Evolutionary conservation across 192 early-diverging fungal genomes (phyloP).

Genomic region (Coemansia sp.): DNA sequence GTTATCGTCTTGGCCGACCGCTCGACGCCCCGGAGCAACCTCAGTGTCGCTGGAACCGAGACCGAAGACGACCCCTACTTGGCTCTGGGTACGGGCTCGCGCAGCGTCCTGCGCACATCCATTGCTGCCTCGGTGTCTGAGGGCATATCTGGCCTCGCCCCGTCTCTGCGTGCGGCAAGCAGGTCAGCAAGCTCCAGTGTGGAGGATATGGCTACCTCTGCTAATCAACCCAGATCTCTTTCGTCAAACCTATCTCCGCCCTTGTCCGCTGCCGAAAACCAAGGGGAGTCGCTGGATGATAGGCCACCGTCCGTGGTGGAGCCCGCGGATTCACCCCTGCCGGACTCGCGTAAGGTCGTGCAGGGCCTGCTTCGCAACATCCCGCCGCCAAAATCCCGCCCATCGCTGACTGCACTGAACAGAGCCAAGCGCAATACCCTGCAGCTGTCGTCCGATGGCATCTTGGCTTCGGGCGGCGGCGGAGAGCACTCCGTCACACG

Average conservation of each 20-base stretch:
- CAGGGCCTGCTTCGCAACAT: constrained; percentile 49
- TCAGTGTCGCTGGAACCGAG: constrained; percentile 2
- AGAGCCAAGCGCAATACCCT: constrained; percentile 52
- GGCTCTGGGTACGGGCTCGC: constrained; percentile 19
- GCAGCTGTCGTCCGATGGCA: constrained; percentile 18
- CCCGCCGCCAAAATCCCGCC: constrained; percentile 40
- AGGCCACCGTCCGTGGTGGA: background rate
- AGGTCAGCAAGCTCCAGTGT: background rate
- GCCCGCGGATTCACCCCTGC: constrained; percentile 1
- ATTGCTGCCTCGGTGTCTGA: constrained; percentile 32
- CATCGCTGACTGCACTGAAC: constrained; percentile 42
- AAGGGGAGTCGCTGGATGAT: background rate
- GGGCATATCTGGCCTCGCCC: constrained; percentile 16
- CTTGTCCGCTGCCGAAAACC: background rate
- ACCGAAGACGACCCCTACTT: constrained; percentile 41
- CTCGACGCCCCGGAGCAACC: constrained; percentile 21
- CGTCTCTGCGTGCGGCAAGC: background rate
- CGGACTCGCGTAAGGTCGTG: constrained; percentile 51
- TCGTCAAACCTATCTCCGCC: background rate
- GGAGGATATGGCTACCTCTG: background rate
- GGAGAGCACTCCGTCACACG: constrained; percentile 9
- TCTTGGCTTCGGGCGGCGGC: background rate
- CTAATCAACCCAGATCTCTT: background rate
- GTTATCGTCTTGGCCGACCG: constrained; percentile 31
- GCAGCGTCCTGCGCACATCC: constrained; percentile 40